phyloP scores from a whole-genome alignment of 2,329 filamentous ascomycete species.

The Pleoardoris graminearum region DNA sequence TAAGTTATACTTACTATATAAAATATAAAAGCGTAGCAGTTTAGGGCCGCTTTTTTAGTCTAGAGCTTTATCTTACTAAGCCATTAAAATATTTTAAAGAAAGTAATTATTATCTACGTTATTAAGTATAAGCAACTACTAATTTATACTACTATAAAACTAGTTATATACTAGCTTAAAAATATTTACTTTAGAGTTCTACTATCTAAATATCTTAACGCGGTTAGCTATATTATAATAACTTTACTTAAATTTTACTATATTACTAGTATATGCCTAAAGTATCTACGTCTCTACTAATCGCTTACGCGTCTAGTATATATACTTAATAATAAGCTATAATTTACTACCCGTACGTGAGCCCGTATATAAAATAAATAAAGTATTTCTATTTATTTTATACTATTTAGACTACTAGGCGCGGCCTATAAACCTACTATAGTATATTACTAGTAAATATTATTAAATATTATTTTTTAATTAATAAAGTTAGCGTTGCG shows the following conservation, averaged over 20 bases:
- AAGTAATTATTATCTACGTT: conserved; percentile 2
- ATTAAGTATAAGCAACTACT: conserved; percentile 20
- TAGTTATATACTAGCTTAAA: conserved; percentile 17
- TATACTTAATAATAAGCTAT: conserved; percentile 16
- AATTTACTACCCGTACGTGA: conserved; percentile 13
- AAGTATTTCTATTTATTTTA: conserved; percentile 4
- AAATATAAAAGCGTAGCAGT: conserved; percentile 8
- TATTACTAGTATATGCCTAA: conserved; percentile 16
- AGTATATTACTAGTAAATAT: not conserved
- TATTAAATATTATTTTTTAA: not conserved
- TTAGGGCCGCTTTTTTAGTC: not conserved
- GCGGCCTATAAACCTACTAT: too few relatives aligned
- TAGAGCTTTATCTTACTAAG: not conserved
- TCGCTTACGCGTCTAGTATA: conserved; percentile 5
- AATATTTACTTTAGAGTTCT: conserved; percentile 14
- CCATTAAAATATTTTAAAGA: not conserved
- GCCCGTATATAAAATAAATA: not conserved
- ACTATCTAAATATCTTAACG: conserved; percentile 10
- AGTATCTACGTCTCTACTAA: conserved; percentile 15
- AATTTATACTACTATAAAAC: conserved; percentile 13
- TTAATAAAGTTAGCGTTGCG: conserved; percentile 29
- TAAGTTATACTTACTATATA: too few relatives aligned
- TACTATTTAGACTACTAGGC: conserved; percentile 19
- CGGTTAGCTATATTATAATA: conserved; percentile 17
- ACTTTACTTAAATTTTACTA: conserved; percentile 17